A percentile compares a stretch with the other conserved stretches of the same genome.
Conservation (phyloP, 768 basidiomycete species). For the Agaricus sinodeliciosus region DNA sequence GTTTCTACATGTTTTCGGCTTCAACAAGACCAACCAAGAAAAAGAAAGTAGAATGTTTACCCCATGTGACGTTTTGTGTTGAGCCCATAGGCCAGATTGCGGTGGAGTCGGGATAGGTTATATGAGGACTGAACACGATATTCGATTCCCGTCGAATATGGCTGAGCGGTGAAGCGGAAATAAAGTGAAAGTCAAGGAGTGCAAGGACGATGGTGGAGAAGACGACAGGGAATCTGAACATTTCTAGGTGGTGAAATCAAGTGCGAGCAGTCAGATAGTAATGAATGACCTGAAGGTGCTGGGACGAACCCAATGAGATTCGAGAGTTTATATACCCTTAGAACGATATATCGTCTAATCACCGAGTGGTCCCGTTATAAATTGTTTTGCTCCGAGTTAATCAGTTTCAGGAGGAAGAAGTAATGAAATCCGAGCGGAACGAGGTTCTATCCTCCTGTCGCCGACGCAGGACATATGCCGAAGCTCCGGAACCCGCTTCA, state of each 20-base stretch:
- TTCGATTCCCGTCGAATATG: constrained; percentile 2
- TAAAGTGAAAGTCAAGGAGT: not conserved
- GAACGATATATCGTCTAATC: too few relatives aligned
- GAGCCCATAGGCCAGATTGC: constrained; percentile 16
- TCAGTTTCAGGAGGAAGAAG: not conserved
- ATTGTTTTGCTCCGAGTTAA: too few relatives aligned
- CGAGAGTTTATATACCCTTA: not conserved
- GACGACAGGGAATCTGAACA: not conserved
- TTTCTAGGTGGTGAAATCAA: not conserved
- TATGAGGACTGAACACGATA: constrained; percentile 19
- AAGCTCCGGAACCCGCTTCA: too few relatives aligned
- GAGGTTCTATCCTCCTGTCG: not conserved
- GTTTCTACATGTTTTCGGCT: too few relatives aligned
- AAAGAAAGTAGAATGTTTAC: too few relatives aligned
- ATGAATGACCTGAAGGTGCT: not conserved
- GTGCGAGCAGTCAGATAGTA: not conserved
- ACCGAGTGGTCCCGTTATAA: too few relatives aligned
- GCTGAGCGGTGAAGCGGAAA: not conserved
- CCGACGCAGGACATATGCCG: not conserved
- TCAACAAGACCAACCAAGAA: too few relatives aligned
- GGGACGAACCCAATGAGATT: not conserved
- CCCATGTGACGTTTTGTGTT: constrained; percentile 19
- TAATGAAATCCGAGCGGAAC: not conserved
- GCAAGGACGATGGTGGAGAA: not conserved
- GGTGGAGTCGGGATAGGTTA: constrained; percentile 16